Evolutionary conservation across 345 rosid genomes (phyloP), one percentile per base, ranked within the genome.

Genomic region (Physaria fendleri): DNA sequence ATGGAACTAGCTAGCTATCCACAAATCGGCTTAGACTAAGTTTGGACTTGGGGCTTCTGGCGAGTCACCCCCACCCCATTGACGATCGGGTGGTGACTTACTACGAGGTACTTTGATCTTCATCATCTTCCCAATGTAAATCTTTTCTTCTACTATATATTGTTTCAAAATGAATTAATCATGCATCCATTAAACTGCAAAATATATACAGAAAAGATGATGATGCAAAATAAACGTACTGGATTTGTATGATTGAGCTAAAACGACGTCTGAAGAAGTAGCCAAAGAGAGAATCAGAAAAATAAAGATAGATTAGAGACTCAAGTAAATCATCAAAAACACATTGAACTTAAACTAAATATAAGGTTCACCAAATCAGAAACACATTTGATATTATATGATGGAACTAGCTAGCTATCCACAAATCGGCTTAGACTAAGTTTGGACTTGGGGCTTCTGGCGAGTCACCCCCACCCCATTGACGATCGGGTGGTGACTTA

Each of bases 11-110:
- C 50, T n/a, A n/a, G n/a, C n/a, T n/a, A n/a, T n/a, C n/a, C 39
- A 57, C 14, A 18, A 41, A 10, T 56, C 12, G 34, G 17, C 46
- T 64, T 64, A 64, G 6, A 29, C 34, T 21, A 25, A 3, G 13
- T 4, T 11, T 21, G 62, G 62, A 34, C 21, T 5, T 12, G 30
- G n/a, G 56, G 46, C 21, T 23, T 4, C 46, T 27, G n/a, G n/a
- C 17, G 55, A 11, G 46, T 55, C 63, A 28, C 48, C 1, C 44
- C 8, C 45, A 64, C 45, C 48, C 62, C 56, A 55, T 55, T 37
- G 55, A 4, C 70, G 63, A 56, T 18, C 41, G 2, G 23, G 70
- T 45, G 70, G 63, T 6, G 71, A 65, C 28, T 56, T 65, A 43
- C 71, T 65, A 30, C 40, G 47, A 37, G 48, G 63, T 25, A 41